phyloP scores from a whole-genome alignment of 2,329 filamentous ascomycete species.

The Phoma sp. region DNA sequence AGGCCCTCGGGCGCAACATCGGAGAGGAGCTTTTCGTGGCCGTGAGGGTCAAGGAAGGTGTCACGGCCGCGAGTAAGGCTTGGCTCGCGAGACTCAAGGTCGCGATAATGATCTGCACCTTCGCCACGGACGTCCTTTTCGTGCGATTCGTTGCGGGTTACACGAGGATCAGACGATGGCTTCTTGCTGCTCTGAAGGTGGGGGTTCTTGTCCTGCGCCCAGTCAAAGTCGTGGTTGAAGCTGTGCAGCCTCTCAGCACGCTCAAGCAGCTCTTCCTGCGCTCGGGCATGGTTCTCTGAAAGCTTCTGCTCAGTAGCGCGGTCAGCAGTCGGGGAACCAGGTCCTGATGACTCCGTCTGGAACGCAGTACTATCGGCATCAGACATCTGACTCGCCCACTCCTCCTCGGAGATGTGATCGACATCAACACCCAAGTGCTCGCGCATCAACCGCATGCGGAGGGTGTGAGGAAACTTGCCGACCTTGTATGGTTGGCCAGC shows the following conservation, averaged over 20 bases:
- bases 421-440: slow-evolving; percentile 97
- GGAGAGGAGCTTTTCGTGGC: slow-evolving; percentile 74
- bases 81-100: slow-evolving; percentile 58
- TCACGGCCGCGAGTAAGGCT: slow-evolving; percentile 73
- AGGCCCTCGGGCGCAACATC: slow-evolving; percentile 69
- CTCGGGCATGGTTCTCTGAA: slow-evolving; percentile 49
- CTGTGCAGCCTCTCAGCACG: slow-evolving; percentile 66
- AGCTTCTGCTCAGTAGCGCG: slow-evolving; percentile 50
- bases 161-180: slow-evolving; percentile 63
- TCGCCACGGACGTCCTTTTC: slow-evolving; percentile 79
- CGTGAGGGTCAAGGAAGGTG: slow-evolving; percentile 69
- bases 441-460: slow-evolving; percentile 92
- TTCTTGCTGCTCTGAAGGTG: slow-evolving; percentile 64
- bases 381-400: slow-evolving; percentile 43
- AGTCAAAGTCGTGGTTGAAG: slow-evolving; percentile 78
- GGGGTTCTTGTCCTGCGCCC: slow-evolving; percentile 65
- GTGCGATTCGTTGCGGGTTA: slow-evolving; percentile 69
- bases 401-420: slow-evolving; percentile 71
- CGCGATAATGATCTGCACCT: slow-evolving; percentile 75
- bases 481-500: slow-evolving; percentile 87
- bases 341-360: slow-evolving; percentile 45
- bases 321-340: slow-evolving; percentile 43
- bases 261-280: slow-evolving; percentile 64
- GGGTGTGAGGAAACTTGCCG: slow-evolving; percentile 88
- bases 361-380: slow-evolving; percentile 74